Percentiles rank a stretch among this genome's conserved stretches.
phyloP scores from a whole-genome alignment of 306 rosid species.

The Luffa acutangula region DNA sequence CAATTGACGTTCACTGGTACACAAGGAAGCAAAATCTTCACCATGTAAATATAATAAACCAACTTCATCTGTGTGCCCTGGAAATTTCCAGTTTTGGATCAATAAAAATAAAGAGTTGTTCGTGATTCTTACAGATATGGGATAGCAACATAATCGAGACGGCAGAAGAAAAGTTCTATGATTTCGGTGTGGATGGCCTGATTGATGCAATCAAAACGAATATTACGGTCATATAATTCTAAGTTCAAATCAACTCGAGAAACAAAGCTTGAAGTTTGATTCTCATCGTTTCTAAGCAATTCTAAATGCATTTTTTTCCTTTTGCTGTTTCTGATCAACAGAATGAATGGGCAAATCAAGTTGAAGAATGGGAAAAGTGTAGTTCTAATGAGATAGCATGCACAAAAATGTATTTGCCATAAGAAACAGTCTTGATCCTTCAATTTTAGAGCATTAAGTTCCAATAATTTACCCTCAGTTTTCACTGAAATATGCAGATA shows the following conservation, averaged over 20 bases:
- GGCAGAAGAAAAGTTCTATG: conserved; percentile 41
- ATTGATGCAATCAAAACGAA: conserved; percentile 45
- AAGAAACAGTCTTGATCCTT: not conserved
- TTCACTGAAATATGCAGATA: conserved; percentile 33
- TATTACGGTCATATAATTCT: conserved; percentile 46
- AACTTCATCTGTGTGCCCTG: not conserved
- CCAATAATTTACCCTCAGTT: not conserved
- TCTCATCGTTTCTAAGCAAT: not conserved
- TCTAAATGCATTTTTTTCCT: not conserved
- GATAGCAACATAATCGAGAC: conserved; percentile 65
- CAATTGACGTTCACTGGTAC: conserved; percentile 59
- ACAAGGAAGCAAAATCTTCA: conserved; percentile 69
- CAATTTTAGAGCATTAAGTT: not conserved
- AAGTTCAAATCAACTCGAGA: not conserved
- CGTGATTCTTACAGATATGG: conserved; percentile 43
- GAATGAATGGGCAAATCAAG: conserved; percentile 58
- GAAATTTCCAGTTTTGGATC: not conserved
- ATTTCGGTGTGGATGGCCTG: conserved; percentile 27
- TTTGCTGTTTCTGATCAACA: conserved; percentile 17
- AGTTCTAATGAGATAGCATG: conserved; percentile 31
- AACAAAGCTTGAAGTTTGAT: not conserved
- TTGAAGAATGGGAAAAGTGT: conserved; percentile 64
- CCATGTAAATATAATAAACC: conserved; percentile 32
- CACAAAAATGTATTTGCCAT: conserved; percentile 42
- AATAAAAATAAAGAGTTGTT: not conserved